phyloP scores from a whole-genome alignment of 1,284 basidiomycete genomes.

The Tilletia setariae region DNA sequence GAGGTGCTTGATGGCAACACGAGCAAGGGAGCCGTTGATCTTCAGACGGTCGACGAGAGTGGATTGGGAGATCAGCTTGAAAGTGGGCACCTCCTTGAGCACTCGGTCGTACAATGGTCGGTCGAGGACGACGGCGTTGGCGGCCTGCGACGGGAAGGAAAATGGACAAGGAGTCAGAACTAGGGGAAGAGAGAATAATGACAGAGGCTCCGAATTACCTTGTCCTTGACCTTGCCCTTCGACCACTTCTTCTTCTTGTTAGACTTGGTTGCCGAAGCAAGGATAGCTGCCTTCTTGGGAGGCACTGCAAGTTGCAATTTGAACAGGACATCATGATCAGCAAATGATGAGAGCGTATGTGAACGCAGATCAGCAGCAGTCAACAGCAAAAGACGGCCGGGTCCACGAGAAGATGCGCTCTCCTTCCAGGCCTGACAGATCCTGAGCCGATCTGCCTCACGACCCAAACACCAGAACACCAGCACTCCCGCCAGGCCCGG shows the following conservation, averaged over 20 bases:
- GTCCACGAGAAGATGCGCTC: too few species aligned
- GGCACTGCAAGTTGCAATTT: conserved; percentile 30
- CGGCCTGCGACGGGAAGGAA: conserved; percentile 41
- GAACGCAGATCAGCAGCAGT: not conserved
- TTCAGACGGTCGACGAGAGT: conserved; percentile 91
- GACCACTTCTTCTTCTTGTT: conserved; percentile 99
- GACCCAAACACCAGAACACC: too few species aligned
- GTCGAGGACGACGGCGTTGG: conserved; percentile 77
- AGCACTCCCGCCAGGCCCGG: too few species aligned
- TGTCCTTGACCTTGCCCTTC: conserved; percentile 99
- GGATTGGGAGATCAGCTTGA: conserved; percentile 93
- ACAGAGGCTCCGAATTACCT: conserved; percentile 59
- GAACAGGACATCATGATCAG: not conserved
- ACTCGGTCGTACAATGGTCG: conserved; percentile 80
- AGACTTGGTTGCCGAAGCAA: conserved; percentile 51
- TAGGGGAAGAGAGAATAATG: conserved; percentile 1
- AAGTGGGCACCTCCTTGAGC: conserved; percentile 98
- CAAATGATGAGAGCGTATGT: not conserved
- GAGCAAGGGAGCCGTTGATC: conserved; percentile 91
- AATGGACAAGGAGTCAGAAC: not conserved
- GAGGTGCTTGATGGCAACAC: conserved; percentile 86
- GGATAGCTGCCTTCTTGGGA: conserved; percentile 55
- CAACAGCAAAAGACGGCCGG: not conserved
- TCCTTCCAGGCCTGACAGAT: too few species aligned
- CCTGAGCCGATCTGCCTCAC: too few species aligned